These are phyloP conservation scores for Cladosporium sp. DNA, from an alignment of 2,329 filamentous ascomycete genomes.

Conservation along the genomic window DNA sequence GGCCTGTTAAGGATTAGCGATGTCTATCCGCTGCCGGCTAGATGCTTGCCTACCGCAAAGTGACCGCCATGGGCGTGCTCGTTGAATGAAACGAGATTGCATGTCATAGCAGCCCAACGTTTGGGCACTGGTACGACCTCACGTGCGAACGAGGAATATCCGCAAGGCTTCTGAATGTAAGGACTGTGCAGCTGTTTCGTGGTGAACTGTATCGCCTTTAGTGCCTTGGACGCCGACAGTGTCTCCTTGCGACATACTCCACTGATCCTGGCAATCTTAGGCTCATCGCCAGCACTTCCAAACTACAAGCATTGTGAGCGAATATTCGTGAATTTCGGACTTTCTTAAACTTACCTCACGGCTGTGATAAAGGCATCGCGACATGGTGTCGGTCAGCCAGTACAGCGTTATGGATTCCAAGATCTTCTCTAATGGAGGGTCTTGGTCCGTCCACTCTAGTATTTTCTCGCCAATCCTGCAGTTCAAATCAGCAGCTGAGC, in stretches of 20 bases:
- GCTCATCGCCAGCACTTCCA: too few relatives aligned
- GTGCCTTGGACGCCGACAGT: too few relatives aligned
- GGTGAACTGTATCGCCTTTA: not conserved
- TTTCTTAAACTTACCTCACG: slow-evolving; percentile 27
- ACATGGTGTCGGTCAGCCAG: slow-evolving; percentile 50
- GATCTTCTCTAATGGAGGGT: slow-evolving; percentile 39
- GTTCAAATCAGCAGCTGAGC: not conserved
- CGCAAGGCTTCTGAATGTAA: slow-evolving; percentile 39
- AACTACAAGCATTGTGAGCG: too few relatives aligned
- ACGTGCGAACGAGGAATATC: slow-evolving; percentile 42
- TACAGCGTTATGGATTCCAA: slow-evolving; percentile 48
- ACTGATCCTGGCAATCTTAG: too few relatives aligned
- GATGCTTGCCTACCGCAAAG: slow-evolving; percentile 31
- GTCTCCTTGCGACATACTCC: not conserved
- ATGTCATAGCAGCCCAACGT: slow-evolving; percentile 32
- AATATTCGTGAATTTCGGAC: not conserved
- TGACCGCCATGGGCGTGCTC: slow-evolving; percentile 38
- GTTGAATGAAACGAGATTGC: slow-evolving; percentile 34
- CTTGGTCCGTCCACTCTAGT: slow-evolving; percentile 48
- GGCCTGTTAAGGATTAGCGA: slow-evolving; percentile 21
- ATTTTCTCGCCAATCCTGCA: slow-evolving; percentile 53
- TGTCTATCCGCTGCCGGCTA: not conserved
- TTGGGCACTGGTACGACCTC: slow-evolving; percentile 38
- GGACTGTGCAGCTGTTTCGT: slow-evolving; percentile 13
- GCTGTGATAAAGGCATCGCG: slow-evolving; percentile 48